phyloP scores from a whole-genome alignment of 169 alveolate species.

The Plasmodium vivax region DNA sequence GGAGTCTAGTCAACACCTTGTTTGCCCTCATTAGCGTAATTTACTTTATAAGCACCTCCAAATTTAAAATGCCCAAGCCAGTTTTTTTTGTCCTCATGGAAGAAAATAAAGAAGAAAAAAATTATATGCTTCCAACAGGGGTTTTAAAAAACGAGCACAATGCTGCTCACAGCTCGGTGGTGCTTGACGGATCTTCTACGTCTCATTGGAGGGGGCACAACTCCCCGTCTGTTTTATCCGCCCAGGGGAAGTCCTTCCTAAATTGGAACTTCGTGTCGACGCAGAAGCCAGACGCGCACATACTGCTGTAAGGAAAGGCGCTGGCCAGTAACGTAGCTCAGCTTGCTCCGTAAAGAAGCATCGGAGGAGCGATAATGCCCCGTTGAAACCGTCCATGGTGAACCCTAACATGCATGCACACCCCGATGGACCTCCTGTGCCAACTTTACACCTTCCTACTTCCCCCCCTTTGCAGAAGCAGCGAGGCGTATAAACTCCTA shows the following conservation, averaged over 20 bases:
- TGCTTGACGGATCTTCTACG: not conserved
- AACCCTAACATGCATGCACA: not conserved
- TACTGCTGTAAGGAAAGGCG: slow-evolving; percentile 12
- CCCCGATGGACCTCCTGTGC: not conserved
- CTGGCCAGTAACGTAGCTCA: not conserved
- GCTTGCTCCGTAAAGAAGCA: not conserved
- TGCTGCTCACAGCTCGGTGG: not conserved
- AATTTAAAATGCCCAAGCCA: slow-evolving; percentile 25
- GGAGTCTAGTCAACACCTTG: slow-evolving; percentile 41
- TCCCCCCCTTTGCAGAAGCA: slow-evolving; percentile 17
- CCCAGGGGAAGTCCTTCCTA: not conserved
- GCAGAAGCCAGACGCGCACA: slow-evolving; percentile 40
- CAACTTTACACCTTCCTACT: not conserved
- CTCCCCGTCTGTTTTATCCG: not conserved
- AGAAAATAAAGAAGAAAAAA: slow-evolving; percentile 1
- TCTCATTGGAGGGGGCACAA: slow-evolving; percentile 2
- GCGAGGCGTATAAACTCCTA: not conserved
- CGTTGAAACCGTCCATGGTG: not conserved
- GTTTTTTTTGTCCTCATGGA: slow-evolving; percentile 18
- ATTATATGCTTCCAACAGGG: not conserved
- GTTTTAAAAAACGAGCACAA: slow-evolving; percentile 2
- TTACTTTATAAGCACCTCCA: slow-evolving; percentile 46
- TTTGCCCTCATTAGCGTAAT: slow-evolving; percentile 51
- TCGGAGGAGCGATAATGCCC: not conserved
- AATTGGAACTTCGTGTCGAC: slow-evolving; percentile 35